A percentile compares a stretch with the other conserved stretches of the same genome.
These are phyloP conservation scores for Lactarius tabidus DNA, from an alignment of 768 basidiomycete genomes.

Conservation along the genomic window DNA sequence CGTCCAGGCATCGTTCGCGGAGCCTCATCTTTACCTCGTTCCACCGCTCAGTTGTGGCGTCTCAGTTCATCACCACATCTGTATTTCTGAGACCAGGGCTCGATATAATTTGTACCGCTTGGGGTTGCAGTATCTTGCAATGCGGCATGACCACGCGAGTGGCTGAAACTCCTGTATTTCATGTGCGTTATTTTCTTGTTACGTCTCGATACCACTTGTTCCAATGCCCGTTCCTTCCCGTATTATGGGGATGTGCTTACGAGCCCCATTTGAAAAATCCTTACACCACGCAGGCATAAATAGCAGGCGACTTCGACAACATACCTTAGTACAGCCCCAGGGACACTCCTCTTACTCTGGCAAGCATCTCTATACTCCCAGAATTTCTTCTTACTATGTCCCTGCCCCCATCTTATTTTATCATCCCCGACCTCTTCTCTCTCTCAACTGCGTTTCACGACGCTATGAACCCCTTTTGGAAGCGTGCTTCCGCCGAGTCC, in stretches of 20 bases:
- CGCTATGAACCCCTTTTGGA: slow-evolving; percentile 54
- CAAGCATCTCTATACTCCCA: neutral
- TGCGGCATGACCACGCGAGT: neutral
- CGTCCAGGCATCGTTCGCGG: neutral
- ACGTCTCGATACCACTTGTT: neutral
- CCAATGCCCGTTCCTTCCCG: neutral
- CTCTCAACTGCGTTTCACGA: slow-evolving; percentile 41
- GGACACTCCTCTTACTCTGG: neutral
- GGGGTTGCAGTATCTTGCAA: neutral
- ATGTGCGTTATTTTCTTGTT: neutral
- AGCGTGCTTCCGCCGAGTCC: slow-evolving; percentile 51
- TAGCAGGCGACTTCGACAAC: neutral
- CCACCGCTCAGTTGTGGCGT: neutral
- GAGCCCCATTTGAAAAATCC: neutral
- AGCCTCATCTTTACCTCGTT: neutral
- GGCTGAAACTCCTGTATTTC: slow-evolving; percentile 12
- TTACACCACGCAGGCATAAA: slow-evolving; percentile 12
- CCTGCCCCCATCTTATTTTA: slow-evolving; percentile 31
- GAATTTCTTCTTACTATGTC: slow-evolving; percentile 12
- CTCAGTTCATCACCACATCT: neutral
- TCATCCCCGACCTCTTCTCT: slow-evolving; percentile 54
- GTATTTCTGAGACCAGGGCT: neutral
- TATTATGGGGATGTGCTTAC: slow-evolving; percentile 12
- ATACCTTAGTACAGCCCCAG: neutral
- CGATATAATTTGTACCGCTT: neutral